phyloP scores from a whole-genome alignment of 257 asterid species.

The Fraxinus cuspidata region DNA sequence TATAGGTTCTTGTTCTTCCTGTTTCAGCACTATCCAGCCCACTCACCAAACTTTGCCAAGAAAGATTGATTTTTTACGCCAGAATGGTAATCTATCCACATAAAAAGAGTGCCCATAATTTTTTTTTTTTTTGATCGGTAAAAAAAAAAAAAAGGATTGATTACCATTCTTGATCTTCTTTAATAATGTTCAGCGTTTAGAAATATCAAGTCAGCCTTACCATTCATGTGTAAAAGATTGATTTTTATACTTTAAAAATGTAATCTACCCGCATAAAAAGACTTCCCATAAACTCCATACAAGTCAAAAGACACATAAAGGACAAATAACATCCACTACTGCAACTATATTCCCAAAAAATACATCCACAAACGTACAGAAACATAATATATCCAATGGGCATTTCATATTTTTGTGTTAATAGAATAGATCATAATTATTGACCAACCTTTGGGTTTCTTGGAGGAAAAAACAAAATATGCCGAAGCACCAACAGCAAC shows the following conservation, averaged over 20 bases:
- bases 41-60: no score
- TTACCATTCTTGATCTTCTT: no score
- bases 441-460: slow-evolving; percentile 71
- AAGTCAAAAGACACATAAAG: slow-evolving; percentile 21
- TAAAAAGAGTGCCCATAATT: no score
- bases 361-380: not conserved
- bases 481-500: slow-evolving; percentile 62
- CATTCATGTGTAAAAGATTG: not conserved
- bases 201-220: not conserved
- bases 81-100: no score
- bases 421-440: not conserved
- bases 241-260: slow-evolving; percentile 20
- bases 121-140: no score
- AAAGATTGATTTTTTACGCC: no score
- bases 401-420: not conserved
- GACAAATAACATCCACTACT: not conserved
- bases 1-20: not conserved
- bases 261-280: slow-evolving; percentile 1
- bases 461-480: slow-evolving; percentile 58
- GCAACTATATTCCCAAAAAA: not conserved
- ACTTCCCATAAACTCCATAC: slow-evolving; percentile 22
- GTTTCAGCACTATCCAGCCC: not conserved
- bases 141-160: no score
- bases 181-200: no score
- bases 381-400: slow-evolving; percentile 2